A percentile compares a stretch with the other conserved stretches of the same genome.
Evolutionary conservation across 139 green algal species (phyloP).

Genomic region (Tetraselmis chui): DNA sequence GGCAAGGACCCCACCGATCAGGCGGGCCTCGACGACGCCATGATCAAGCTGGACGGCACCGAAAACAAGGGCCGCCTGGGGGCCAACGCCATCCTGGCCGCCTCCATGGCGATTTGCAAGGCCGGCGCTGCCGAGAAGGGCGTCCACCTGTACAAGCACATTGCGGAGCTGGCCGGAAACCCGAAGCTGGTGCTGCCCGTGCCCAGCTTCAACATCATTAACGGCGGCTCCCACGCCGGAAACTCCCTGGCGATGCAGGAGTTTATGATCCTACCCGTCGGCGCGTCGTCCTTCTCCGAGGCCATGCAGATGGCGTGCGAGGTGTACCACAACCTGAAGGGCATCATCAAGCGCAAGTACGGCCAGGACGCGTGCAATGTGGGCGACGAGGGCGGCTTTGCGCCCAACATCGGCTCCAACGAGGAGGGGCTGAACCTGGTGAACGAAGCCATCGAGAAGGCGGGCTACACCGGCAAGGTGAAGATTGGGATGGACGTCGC

Average conservation of each 20-base stretch:
- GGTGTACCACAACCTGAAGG: slow-evolving; percentile 97
- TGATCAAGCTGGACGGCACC: slow-evolving; percentile 94
- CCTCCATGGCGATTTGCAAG: slow-evolving; percentile 90
- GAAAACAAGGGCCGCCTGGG: slow-evolving; percentile 96
- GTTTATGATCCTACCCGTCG: slow-evolving; percentile 98
- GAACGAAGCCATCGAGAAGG: slow-evolving; percentile 86
- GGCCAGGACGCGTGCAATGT: slow-evolving; percentile 97
- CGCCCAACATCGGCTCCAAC: slow-evolving; percentile 91
- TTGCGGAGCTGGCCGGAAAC: slow-evolving; percentile 89
- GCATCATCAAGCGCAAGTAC: slow-evolving; percentile 98
- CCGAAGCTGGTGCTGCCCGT: slow-evolving; percentile 90
- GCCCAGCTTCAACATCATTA: slow-evolving; percentile 99
- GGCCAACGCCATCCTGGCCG: slow-evolving; percentile 97
- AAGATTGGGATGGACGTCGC: slow-evolving; percentile 99
- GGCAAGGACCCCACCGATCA: slow-evolving; percentile 90
- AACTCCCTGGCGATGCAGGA: slow-evolving; percentile 99
- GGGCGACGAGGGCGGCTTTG: slow-evolving; percentile 98
- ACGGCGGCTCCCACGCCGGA: slow-evolving; percentile 93
- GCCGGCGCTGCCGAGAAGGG: slow-evolving; percentile 90
- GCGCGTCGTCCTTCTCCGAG: slow-evolving; percentile 78
- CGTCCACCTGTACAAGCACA: slow-evolving; percentile 93
- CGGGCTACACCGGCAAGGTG: slow-evolving; percentile 62
- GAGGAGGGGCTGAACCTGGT: slow-evolving; percentile 92
- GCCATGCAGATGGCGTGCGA: slow-evolving; percentile 89
- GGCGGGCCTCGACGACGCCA: slow-evolving; percentile 81